Evolutionary conservation across 2,329 filamentous ascomycete species (phyloP), one percentile per base, ranked within the genome.

Genomic region (Exophiala sideris): DNA sequence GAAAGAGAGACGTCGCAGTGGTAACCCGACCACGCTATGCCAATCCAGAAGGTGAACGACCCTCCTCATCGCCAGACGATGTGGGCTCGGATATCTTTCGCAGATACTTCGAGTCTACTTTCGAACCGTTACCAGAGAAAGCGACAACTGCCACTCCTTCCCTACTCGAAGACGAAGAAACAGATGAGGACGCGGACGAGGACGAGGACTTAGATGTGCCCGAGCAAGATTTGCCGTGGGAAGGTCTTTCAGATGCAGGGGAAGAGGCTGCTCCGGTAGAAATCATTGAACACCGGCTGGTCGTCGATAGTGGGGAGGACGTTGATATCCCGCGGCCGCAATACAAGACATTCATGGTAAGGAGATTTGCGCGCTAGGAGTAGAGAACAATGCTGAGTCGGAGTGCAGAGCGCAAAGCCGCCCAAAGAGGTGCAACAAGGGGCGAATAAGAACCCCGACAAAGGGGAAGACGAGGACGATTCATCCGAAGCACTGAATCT

Each of bases 71-170:
- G 10, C 16, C 64, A 1, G 69, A 73, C 38, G 75, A 81, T 60
- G 79, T 85, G 54, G 79, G 87, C 10, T 84, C 89, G 63, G 89
- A 86, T 52, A 80, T 91, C 54, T 89, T 99, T 66, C 84, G 85
- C 54, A 83, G 83, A 63, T 87, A 92, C 68, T 97, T 97, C 67
- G 94, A 96, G 72, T 83, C 89, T 24, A 85, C 88, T 67, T 97
- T 96, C 74, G 82, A 84, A 67, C 90, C 92, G 7, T 70, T 96
- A 36, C 77, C 61, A 6, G 60, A 29, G 24, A 5, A 66, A 16
- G 52, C 50, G 29, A 57, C 64, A 14, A 52, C 48, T 21, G n/a
- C 6, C 18, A 49, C 55, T 3, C 41, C 32, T 32, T 33, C 24
- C 12, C 14, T 38, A 20, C 33, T 63, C 1, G 62, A 44, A 41